Percentiles rank a stretch among this genome's conserved stretches.
These are phyloP conservation scores for Kodamaea fukazawae DNA, from an alignment of 805 yeast genomes.

Conservation along the genomic window DNA sequence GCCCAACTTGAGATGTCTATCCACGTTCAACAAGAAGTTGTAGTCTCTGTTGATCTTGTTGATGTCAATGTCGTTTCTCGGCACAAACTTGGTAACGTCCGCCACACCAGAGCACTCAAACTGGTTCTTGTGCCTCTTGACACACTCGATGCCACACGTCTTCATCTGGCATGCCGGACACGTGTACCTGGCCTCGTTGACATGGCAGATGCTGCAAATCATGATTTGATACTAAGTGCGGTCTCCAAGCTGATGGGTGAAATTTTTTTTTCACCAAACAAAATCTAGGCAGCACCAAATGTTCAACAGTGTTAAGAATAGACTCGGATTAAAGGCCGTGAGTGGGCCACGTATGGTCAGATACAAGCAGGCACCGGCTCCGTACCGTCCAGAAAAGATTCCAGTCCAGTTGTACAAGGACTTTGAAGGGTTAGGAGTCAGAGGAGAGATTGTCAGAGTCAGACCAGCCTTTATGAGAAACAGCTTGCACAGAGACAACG, in stretches of 20 bases:
- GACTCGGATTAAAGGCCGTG: background rate
- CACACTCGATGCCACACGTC: slow-evolving; percentile 74
- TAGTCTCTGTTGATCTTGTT: slow-evolving; percentile 76
- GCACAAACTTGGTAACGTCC: slow-evolving; percentile 58
- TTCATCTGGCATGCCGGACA: slow-evolving; percentile 74
- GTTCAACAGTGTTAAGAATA: background rate
- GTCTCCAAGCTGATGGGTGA: background rate
- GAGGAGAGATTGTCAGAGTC: slow-evolving; percentile 74
- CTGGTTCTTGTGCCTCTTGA: slow-evolving; percentile 62
- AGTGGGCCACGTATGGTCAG: slow-evolving; percentile 13
- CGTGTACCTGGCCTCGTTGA: slow-evolving; percentile 53
- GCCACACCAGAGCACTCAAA: slow-evolving; percentile 64
- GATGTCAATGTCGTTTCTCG: slow-evolving; percentile 44
- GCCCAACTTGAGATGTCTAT: slow-evolving; percentile 58
- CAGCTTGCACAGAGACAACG: slow-evolving; percentile 63
- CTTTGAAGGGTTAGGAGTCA: slow-evolving; percentile 58
- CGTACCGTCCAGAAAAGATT: slow-evolving; percentile 41
- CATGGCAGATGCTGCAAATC: slow-evolving; percentile 35
- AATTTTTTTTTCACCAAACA: background rate
- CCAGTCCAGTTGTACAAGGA: slow-evolving; percentile 75
- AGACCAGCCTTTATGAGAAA: slow-evolving; percentile 83
- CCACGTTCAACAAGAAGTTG: slow-evolving; percentile 61
- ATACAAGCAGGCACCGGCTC: slow-evolving; percentile 12
- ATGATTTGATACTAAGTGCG: background rate
- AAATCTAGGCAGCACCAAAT: background rate